phyloP scores from a whole-genome alignment of 2,329 filamentous ascomycete species.

The Calonectria henricotiae region DNA sequence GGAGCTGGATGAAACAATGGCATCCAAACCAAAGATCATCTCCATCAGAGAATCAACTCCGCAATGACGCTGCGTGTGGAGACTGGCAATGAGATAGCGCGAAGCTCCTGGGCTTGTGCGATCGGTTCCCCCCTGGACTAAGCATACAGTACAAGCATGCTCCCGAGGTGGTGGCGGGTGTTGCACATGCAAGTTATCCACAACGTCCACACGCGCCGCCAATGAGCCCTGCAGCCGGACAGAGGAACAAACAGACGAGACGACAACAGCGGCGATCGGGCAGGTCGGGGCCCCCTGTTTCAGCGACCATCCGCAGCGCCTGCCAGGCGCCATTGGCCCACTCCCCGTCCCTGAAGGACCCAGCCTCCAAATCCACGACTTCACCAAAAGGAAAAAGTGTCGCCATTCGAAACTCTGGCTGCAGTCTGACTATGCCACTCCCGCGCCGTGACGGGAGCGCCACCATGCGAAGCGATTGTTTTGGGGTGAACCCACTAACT shows the following conservation, averaged over 20 bases:
- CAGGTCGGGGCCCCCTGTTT: constrained; percentile 25
- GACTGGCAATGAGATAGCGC: constrained; percentile 17
- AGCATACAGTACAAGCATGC: constrained; percentile 21
- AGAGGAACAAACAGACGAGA: background rate
- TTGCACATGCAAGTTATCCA: constrained; percentile 20
- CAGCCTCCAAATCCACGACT: too few relatives aligned
- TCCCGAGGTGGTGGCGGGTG: background rate
- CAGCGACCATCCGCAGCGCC: constrained; percentile 17
- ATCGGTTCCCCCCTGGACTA: constrained; percentile 22
- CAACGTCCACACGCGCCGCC: background rate
- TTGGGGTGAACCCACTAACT: constrained; percentile 3
- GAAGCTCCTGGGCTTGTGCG: background rate
- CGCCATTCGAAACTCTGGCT: constrained; percentile 19
- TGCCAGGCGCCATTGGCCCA: constrained; percentile 28
- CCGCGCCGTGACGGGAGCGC: background rate
- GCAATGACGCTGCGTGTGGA: constrained; percentile 33
- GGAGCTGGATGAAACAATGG: constrained; percentile 22
- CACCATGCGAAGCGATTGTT: constrained; percentile 17
- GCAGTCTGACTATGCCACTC: constrained; percentile 17
- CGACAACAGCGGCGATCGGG: constrained; percentile 3
- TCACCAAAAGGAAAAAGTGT: background rate
- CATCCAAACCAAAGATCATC: constrained; percentile 8
- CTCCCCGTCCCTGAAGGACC: too few relatives aligned
- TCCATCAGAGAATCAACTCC: constrained; percentile 21
- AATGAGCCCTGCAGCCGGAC: background rate